phyloP scores from a whole-genome alignment of 2,329 filamentous ascomycete genomes.

The Ophioceras dolichostomum region DNA sequence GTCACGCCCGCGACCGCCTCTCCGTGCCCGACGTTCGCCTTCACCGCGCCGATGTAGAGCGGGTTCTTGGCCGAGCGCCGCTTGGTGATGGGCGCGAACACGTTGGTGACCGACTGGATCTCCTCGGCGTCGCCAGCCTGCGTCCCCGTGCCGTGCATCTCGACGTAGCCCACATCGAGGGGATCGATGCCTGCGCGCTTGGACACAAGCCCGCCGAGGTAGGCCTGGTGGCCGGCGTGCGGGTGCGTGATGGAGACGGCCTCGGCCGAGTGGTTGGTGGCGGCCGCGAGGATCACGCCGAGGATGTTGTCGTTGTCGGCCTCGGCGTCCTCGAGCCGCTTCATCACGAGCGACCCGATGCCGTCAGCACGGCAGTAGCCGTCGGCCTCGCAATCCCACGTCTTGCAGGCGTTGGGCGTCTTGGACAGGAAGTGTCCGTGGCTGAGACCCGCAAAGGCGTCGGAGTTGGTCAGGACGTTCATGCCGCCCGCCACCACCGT shows the following conservation, averaged over 20 bases:
- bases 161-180: slow-evolving; percentile 49
- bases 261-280: slow-evolving; percentile 52
- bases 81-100: slow-evolving; percentile 8
- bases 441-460: slow-evolving; percentile 52
- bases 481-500: slow-evolving; percentile 53
- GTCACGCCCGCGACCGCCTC: slow-evolving; percentile 29
- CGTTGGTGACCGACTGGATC: slow-evolving; percentile 41
- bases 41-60: slow-evolving; percentile 33
- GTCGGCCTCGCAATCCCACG: slow-evolving; percentile 52
- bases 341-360: slow-evolving; percentile 28
- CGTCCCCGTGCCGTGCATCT: slow-evolving; percentile 58
- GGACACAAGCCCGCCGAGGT: slow-evolving; percentile 42
- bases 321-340: slow-evolving; percentile 31
- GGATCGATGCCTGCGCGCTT: slow-evolving; percentile 43
- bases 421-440: slow-evolving; percentile 51
- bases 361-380: slow-evolving; percentile 34
- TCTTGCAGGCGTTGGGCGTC: slow-evolving; percentile 28
- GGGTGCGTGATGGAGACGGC: slow-evolving; percentile 52
- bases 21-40: slow-evolving; percentile 37
- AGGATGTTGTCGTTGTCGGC: slow-evolving; percentile 33
- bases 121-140: slow-evolving; percentile 52
- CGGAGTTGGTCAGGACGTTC: slow-evolving; percentile 54
- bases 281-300: slow-evolving; percentile 46
- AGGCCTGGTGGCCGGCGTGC: slow-evolving; percentile 43
- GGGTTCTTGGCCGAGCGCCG: slow-evolving; percentile 14